phyloP scores from a whole-genome alignment of 2,329 filamentous ascomycete species.

The Chaetomium strumarium region DNA sequence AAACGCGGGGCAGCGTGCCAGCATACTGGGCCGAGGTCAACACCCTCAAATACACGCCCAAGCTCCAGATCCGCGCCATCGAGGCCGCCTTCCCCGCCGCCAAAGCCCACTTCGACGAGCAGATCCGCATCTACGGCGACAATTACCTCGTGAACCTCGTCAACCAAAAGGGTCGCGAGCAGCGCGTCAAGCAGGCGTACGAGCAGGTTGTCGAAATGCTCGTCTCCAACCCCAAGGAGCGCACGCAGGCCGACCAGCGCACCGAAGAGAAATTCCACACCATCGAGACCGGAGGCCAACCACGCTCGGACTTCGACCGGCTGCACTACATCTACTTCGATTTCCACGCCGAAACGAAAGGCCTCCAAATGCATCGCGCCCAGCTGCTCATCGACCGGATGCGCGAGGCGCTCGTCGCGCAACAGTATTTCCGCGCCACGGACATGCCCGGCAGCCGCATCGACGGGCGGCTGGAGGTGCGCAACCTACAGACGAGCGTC shows the following conservation, averaged over 20 bases:
- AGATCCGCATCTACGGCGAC: conserved; percentile 88
- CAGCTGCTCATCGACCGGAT: conserved; percentile 80
- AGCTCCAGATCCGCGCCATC: conserved; percentile 77
- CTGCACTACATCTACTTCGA: conserved; percentile 98
- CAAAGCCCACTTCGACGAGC: conserved; percentile 83
- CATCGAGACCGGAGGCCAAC: conserved; percentile 54
- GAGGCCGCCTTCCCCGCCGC: conserved; percentile 76
- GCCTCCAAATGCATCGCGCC: conserved; percentile 86
- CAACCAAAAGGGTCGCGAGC: conserved; percentile 90
- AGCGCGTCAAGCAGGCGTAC: conserved; percentile 85
- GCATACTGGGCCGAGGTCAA: conserved; percentile 97
- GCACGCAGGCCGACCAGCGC: conserved; percentile 55
- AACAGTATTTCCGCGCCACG: conserved; percentile 88
- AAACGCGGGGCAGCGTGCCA: conserved; percentile 92
- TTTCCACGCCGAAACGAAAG: conserved; percentile 96
- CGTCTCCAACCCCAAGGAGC: conserved; percentile 62
- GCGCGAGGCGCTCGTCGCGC: conserved; percentile 65
- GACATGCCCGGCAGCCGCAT: conserved; percentile 66
- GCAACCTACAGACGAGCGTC: conserved; percentile 77
- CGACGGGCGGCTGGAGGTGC: conserved; percentile 69
- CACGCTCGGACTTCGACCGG: conserved; percentile 61
- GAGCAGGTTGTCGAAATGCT: conserved; percentile 81
- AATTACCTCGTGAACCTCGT: conserved; percentile 97
- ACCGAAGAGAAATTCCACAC: conserved; percentile 79
- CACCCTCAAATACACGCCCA: conserved; percentile 84